phyloP scores from a whole-genome alignment of 2,329 filamentous ascomycete species.

The Daldinia eschscholtzii region DNA sequence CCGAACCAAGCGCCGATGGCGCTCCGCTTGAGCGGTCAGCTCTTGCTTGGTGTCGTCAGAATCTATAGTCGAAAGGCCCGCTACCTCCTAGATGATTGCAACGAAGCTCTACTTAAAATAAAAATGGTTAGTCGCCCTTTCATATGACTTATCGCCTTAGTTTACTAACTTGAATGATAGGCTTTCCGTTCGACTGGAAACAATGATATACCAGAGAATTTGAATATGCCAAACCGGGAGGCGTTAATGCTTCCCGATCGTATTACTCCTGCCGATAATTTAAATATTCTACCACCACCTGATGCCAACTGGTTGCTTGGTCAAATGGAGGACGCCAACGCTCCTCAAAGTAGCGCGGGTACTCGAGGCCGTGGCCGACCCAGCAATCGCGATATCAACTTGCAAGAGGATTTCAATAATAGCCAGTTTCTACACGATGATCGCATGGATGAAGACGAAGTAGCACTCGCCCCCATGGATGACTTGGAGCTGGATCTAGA shows the following conservation, averaged over 20 bases:
- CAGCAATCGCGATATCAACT: conserved; percentile 74
- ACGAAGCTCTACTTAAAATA: conserved; percentile 96
- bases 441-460: conserved; percentile 69
- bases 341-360: conserved; percentile 68
- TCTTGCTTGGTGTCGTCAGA: conserved; percentile 93
- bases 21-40: conserved; percentile 90
- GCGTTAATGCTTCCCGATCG: conserved; percentile 90
- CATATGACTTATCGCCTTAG: not conserved
- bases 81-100: conserved; percentile 96
- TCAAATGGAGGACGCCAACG: conserved; percentile 74
- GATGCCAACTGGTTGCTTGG: conserved; percentile 88
- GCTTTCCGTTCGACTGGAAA: conserved; percentile 95
- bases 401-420: conserved; percentile 76
- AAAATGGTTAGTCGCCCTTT: conserved; percentile 78
- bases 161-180: conserved; percentile 63
- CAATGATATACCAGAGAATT: conserved; percentile 89
- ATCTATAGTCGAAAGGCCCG: conserved; percentile 98
- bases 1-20: conserved; percentile 95
- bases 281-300: conserved; percentile 82
- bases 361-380: conserved; percentile 60
- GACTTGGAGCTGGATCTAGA: conserved; percentile 81
- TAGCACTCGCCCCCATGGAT: conserved; percentile 67
- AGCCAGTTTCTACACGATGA: conserved; percentile 85
- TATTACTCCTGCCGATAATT: conserved; percentile 89
- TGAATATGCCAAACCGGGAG: conserved; percentile 85